These are phyloP conservation scores for Talaromyces islandicus DNA, from an alignment of 2,329 filamentous ascomycete species.

Conservation along the genomic window DNA sequence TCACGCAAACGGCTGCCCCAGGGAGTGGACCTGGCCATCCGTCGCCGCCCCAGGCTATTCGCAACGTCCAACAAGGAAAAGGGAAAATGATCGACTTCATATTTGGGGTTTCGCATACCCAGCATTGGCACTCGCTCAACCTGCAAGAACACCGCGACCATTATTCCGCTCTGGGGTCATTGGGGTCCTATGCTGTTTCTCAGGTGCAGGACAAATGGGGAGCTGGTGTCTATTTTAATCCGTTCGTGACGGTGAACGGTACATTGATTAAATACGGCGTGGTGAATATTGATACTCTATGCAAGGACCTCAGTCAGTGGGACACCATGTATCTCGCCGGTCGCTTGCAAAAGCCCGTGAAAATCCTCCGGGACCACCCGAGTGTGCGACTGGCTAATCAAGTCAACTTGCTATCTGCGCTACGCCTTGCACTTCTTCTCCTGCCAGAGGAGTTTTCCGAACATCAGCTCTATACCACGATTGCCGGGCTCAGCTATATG, in stretches of 20 bases:
- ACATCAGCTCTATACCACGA: constrained; percentile 79
- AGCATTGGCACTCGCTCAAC: constrained; percentile 97
- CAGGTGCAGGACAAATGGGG: constrained; percentile 81
- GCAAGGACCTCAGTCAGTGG: constrained; percentile 81
- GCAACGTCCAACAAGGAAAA: constrained; percentile 76
- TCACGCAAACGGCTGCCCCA: constrained; percentile 62
- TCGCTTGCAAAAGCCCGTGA: constrained; percentile 92
- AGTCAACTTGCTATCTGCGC: constrained; percentile 85
- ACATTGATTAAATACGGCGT: constrained; percentile 98
- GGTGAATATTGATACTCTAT: constrained; percentile 86
- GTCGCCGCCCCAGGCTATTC: constrained; percentile 71
- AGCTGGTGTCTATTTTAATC: constrained; percentile 96
- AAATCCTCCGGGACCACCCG: constrained; percentile 91
- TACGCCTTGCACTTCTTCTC: constrained; percentile 82
- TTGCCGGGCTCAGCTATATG: constrained; percentile 87
- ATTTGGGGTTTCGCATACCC: constrained; percentile 86
- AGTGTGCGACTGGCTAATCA: constrained; percentile 91
- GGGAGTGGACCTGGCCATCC: constrained; percentile 56
- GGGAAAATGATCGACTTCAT: constrained; percentile 99
- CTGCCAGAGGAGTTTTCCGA: constrained; percentile 82
- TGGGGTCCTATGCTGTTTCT: constrained; percentile 81
- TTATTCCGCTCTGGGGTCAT: constrained; percentile 76
- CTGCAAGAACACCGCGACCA: constrained; percentile 82
- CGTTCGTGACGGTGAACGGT: constrained; percentile 88
- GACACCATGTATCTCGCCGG: constrained; percentile 94